These are phyloP conservation scores for Solanum chiquidenum DNA, from an alignment of 257 asterid species.

Conservation along the genomic window DNA sequence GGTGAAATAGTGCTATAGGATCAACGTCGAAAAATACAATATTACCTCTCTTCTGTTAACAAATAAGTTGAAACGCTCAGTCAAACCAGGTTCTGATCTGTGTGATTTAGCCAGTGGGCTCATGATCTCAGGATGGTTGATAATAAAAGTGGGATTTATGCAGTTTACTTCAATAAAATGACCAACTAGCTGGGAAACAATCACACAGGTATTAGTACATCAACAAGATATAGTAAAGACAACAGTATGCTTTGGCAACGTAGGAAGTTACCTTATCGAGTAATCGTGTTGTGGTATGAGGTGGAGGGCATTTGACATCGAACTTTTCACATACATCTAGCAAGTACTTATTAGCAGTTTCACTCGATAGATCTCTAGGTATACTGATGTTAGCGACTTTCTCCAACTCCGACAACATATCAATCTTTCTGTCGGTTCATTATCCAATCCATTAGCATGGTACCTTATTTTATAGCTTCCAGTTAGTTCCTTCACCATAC, in stretches of 20 bases:
- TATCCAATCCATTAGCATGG: neutral
- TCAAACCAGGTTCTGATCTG: neutral
- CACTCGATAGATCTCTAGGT: neutral
- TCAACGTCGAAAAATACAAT: neutral
- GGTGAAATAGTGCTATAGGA: neutral
- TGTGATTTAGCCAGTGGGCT: slow-evolving; percentile 1
- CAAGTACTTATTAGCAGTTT: neutral
- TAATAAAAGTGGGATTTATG: neutral
- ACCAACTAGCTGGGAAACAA: neutral
- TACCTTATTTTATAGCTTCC: neutral
- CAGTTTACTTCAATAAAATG: neutral
- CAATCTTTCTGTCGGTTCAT: neutral
- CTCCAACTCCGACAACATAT: neutral
- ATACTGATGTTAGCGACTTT: neutral
- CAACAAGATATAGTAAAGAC: neutral
- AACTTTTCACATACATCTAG: neutral
- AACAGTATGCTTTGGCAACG: neutral
- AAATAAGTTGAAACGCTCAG: neutral
- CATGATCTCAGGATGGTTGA: neutral
- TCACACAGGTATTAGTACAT: neutral
- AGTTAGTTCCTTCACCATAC: neutral
- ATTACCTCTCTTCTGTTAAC: neutral
- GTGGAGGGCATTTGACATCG: neutral
- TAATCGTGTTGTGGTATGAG: neutral
- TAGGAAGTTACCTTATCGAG: neutral